Evolutionary conservation across 495 filamentous ascomycete genomes (phyloP).

Genomic region (Penicillium diatomitis): DNA sequence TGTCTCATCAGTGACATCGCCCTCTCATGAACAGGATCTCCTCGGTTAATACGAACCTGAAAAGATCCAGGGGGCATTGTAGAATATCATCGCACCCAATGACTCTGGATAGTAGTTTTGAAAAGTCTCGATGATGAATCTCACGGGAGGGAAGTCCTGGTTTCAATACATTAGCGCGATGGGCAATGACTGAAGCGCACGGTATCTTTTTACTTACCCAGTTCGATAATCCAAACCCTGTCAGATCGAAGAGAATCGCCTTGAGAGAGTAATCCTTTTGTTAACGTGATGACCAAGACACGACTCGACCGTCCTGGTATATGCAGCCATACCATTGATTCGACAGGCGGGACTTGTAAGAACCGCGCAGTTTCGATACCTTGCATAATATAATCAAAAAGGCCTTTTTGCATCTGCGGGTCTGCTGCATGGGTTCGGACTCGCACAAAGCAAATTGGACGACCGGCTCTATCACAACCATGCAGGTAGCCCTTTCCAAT

Average conservation of each 20-base stretch:
- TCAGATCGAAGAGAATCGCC: conserved; percentile 91
- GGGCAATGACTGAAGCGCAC: not conserved
- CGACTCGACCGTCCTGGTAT: not conserved
- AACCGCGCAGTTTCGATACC: conserved; percentile 79
- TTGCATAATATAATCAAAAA: conserved; percentile 83
- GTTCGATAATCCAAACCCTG: conserved; percentile 77
- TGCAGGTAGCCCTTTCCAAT: conserved; percentile 90
- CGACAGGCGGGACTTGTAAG: conserved; percentile 63
- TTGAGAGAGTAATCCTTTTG: conserved; percentile 10
- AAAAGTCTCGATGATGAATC: conserved; percentile 95
- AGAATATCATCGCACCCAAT: conserved; percentile 76
- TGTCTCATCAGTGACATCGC: no score
- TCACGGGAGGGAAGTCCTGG: conserved; percentile 84
- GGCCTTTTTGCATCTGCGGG: conserved; percentile 65
- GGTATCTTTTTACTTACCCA: conserved; percentile 49
- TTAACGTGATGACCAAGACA: not conserved
- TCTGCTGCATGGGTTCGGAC: conserved; percentile 67
- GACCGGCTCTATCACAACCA: conserved; percentile 66
- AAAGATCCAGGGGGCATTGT: conserved; percentile 94
- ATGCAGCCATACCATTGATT: conserved; percentile 58
- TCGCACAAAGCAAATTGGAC: conserved; percentile 74
- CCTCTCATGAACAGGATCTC: no score
- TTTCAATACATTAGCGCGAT: not conserved
- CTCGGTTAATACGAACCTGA: conserved; percentile 42
- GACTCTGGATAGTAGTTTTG: conserved; percentile 93